Evolutionary conservation across 805 yeast genomes (phyloP).

Genomic region (Sungouiella thailandica): DNA sequence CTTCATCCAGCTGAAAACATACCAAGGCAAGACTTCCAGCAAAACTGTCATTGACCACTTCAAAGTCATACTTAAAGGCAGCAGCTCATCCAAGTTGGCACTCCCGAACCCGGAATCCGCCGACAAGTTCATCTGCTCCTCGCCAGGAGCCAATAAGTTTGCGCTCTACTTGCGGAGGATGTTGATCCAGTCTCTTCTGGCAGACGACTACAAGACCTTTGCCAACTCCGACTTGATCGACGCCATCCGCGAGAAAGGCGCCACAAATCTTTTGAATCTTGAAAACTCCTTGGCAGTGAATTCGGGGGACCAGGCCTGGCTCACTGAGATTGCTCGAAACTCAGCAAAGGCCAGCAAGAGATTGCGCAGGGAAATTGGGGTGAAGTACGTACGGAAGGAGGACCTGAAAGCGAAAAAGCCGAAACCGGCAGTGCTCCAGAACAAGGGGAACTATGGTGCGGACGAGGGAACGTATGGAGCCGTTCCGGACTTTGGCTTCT

Average conservation of each 20-base stretch:
- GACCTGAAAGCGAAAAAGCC: slow-evolving; percentile 14
- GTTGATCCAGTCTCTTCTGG: slow-evolving; percentile 8
- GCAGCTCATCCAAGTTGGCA: slow-evolving; percentile 16
- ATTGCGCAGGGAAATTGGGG: slow-evolving; percentile 20
- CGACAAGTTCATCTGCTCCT: slow-evolving; percentile 19
- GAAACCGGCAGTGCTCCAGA: slow-evolving; percentile 1
- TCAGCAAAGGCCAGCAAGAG: slow-evolving; percentile 14
- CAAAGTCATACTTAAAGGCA: slow-evolving; percentile 13
- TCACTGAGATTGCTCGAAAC: slow-evolving; percentile 10
- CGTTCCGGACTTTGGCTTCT: slow-evolving; percentile 21
- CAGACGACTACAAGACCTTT: slow-evolving; percentile 1
- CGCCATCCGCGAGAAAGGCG: slow-evolving; percentile 13
- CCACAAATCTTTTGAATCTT: slow-evolving; percentile 29
- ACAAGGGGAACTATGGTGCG: slow-evolving; percentile 20
- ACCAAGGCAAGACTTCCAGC: slow-evolving; percentile 13
- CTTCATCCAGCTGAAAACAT: slow-evolving; percentile 22
- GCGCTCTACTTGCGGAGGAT: slow-evolving; percentile 8
- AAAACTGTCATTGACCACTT: slow-evolving; percentile 8
- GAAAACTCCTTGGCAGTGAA: slow-evolving; percentile 22
- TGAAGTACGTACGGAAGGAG: slow-evolving; percentile 18
- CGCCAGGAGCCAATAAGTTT: slow-evolving; percentile 30
- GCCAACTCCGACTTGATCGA: background rate
- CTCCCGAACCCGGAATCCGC: slow-evolving; percentile 7
- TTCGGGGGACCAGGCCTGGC: slow-evolving; percentile 14
- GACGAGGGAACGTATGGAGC: slow-evolving; percentile 22